Base-by-base conservation (phyloP, 2,329 filamentous ascomycete species). In the Neurospora crassa region DNA sequence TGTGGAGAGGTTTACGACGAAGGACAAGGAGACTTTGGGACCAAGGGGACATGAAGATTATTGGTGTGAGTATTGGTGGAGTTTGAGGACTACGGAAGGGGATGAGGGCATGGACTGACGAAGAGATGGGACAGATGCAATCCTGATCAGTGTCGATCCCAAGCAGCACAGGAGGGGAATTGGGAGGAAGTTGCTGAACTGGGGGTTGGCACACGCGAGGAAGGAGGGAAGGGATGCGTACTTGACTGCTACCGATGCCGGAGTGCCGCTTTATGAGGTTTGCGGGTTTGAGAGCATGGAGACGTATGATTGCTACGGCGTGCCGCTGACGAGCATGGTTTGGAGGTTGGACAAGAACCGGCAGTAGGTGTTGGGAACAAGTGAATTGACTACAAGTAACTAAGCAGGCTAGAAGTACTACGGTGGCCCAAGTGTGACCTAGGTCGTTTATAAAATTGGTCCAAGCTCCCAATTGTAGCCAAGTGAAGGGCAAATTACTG, bases 141-240 rank as follows among this genome's bases (percentile, higher is more conserved):
- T 74, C 42, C 45, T 73, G 10, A 71, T 79, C 2, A 71, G 72
- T 1, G 70, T 78, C 3, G 75, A 78, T n/a, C 76, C 77, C 0
- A 16, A 67, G 2, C 73, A 78, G n/a, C 73, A 78, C 4, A 72
- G 77, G 18, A 74, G 74, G n/a, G 78, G 78, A 2, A 71, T 77
- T 14, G 77, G 78, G 3, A 73, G 67, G 69, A 73, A 72, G 53
- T 73, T 79, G 1, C 16, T 76, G 11, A 70, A 73, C 2, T 74
- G 76, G 45, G 76, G 77, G 1, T 42, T 79, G 24, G 74, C 76
- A 1, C 67, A 71, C 5, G 77, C 75, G 0, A 71, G 72, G 2
- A 59, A 68, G 37, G 74, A 73, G 2, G 73, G 72, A 0, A 73
- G 67, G 40, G 73, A 75, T 29, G 74, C 70, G 1, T 77, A 72